Evolutionary conservation across 2,329 filamentous ascomycete genomes (phyloP), one percentile per base, ranked within the genome.

Genomic region (Botrytis byssoidea): DNA sequence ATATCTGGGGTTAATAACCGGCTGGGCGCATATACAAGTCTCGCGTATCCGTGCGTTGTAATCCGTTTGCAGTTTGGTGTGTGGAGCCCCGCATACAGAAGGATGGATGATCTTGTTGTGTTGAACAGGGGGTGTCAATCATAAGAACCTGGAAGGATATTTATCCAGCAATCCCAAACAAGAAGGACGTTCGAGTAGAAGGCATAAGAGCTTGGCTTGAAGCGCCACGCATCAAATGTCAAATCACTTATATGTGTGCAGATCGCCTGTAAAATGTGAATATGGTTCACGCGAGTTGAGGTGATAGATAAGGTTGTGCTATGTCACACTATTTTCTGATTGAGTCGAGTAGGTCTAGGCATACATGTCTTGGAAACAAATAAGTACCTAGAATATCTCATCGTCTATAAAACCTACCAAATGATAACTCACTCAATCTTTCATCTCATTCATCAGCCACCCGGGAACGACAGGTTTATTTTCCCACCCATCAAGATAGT

Each of bases 401-500:
- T 68, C 65, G 10, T 29, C 32, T 44, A 22, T 20, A 32, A 10
- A 32, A 37, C 14, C 18, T 37, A 51, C 32, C 7, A 37, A 35
- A 37, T 66, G 8, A 51, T 66, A 4, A 66, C 12, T 66, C 46
- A 55, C 7, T 51, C 32, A 55, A 29, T 29, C 16, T 40, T 22
- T 55, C 25, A 79, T 76, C 70, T 78, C 76, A 46, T 82, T 83
- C 80, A 81, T 82, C 77, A 92, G 81, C 91, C 91, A 93, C 32
- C 77, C 82, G 5, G 91, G 91, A 69, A 92, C 81, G 44, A 77
- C 81, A 10, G 91, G 90, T 74, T 84, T 85, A 75, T 83, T 84
- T 63, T 87, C 85, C 91, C 91, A 93, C 18, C 88, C 88, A 76
- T 86, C 83, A 69, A 89, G 83, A 83, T 89, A 92, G 72, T 81